Evolutionary conservation across 495 filamentous ascomycete species (phyloP), one percentile per base, ranked within the genome.

Genomic region (Aspergillus cristatus): DNA sequence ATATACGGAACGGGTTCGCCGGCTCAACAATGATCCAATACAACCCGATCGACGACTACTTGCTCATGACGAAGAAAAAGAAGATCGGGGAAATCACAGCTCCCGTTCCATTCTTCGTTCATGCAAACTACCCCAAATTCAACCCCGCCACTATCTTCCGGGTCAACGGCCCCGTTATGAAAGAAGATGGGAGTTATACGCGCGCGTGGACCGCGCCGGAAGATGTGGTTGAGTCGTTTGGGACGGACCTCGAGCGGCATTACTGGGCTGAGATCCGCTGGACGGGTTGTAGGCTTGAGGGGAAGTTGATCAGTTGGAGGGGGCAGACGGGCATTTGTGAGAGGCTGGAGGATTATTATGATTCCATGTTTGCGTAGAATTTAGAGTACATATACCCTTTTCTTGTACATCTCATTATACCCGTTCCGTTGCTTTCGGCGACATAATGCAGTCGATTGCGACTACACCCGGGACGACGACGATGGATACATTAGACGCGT

Each of bases 51-150:
- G 48, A 60, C 17, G 63, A 65, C 37, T 58, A 50, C 32, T 38
- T 31, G 0, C 14, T 58, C 7, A 52, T 47, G 3, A 34, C 35
- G 1, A 35, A 37, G 2, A 48, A 46, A 1, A 39, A 51, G 3
- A 38, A 35, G 2, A 53, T 46, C 12, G 41, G 53, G 6, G 22
- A 32, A 0, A 53, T 38, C 2, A 42, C 46, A 0, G 35, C 40
- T 3, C 46, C 54, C 8, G 33, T 43, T 12, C 48, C 51, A 5
- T 62, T 71, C 41, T 71, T 72, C 46, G 54, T 70, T 16, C 70
- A 74, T 42, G 58, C 58, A 37, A 67, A 64, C 38, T 60, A 54
- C 15, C 59, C 62, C 28, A 67, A 70, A 38, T 59, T 69, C 20
- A 65, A 72, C 38, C 61, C 65, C n/a, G 40, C 43, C 1, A 51